Evolutionary conservation across 2,329 filamentous ascomycete genomes (phyloP), one percentile per base, ranked within the genome.

Genomic region (Orbilia blumenaviensis): DNA sequence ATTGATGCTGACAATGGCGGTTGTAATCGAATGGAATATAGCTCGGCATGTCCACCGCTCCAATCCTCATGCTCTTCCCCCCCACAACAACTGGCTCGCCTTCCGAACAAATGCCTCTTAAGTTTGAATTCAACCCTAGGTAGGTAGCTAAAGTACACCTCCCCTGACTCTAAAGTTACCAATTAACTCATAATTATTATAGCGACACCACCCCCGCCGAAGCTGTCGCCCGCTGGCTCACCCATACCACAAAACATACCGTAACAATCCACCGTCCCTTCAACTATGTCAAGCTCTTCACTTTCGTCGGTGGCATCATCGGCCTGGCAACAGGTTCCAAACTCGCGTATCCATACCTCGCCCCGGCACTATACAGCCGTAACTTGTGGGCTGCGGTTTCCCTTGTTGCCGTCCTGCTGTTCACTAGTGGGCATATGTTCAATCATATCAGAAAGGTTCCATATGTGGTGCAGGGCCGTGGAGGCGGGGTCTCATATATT

Each of bases 381-480:
- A 98, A 96, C 81, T 84, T 98, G 16, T 99, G 95, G 95, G 94
- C 94, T 23, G 92, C 92, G 21, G 84, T 96, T 81, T 96, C 92
- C 83, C 85, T 99, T 79, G 93, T 98, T 81, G 87, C 90, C 12
- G 94, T 99, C 78, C 88, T 99, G 44, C 86, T 97, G 71, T 99
- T 98, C 84, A 97, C 91, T 52, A 95, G 92, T 80, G 96, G 95
- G 41, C 94, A 98, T 84, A 99, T 99, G 96, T 99, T 96, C 87
- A 99, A 98, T 84, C 94, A 97, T 82, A 99, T 99, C 81, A 89
- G 96, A 80, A 94, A 95, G 83, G 92, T 96, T 1, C 95, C 95
- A 1, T 99, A 99, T 80, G 93, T 98, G 32, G 87, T 89, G 44
- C 92, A 91, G 44, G 90, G 98, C 82, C 92, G 93, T 38, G 89